Evolutionary conservation across 306 rosid species (phyloP), one percentile per base, ranked within the genome.

Genomic region (Rubus idaeus): DNA sequence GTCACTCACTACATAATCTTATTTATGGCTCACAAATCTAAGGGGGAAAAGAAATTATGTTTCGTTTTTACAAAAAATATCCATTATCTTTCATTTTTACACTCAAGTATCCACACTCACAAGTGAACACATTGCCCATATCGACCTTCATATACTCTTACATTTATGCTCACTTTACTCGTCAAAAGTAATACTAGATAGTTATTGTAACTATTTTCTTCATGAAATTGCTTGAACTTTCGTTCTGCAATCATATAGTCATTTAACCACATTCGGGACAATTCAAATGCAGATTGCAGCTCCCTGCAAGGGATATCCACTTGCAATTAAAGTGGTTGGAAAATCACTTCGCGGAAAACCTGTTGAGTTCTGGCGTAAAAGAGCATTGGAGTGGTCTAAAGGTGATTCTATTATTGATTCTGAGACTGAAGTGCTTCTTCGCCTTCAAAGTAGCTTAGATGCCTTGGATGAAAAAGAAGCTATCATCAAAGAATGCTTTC

Each of bases 381-480:
- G 74, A 70, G 88, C 77, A 0, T 57, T 0, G 50, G 50, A 68
- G 16, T 77, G 76, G 79, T 85, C 81, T 1, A 50, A 35, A 49
- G 84, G 86, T 39, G 73, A 1, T 2, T 73, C 87, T 0, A 73
- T 87, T 63, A 45, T 89, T 45, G 75, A 75, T 35, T 77, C 81
- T 1, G 80, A 60, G 10, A 21, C 10, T 0, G 73, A 73, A 10
- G 70, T 85, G 77, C 89, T 85, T 62, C 55, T 23, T 5, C 57
- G 84, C 71, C 91, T 91, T 44, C 72, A 84, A 72, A 83, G 80
- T 14, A 81, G 85, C 83, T 70, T 90, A 4, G 91, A 85, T 75
- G 78, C 55, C 4, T 67, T 71, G 55, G 76, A 86, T n/a, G 52
- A 5, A n/a, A 14, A 81, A 8, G 78, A 78, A 56, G 44, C 30